phyloP scores from a whole-genome alignment of 495 filamentous ascomycete species.

The Trichoderma reesei region DNA sequence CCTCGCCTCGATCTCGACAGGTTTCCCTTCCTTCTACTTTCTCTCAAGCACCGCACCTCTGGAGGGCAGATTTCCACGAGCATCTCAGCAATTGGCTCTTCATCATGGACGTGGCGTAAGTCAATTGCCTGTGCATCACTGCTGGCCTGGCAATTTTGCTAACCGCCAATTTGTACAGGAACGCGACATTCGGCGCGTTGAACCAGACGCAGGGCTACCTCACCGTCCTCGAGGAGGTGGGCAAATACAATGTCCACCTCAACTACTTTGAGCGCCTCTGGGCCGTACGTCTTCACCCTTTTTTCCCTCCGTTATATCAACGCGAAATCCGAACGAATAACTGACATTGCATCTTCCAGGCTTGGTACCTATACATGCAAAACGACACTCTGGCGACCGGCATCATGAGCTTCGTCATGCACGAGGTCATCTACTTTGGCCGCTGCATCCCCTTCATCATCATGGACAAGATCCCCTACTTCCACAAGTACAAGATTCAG shows the following conservation, averaged over 20 bases:
- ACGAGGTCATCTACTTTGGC: constrained; percentile 90
- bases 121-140: not conserved
- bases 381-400: constrained; percentile 93
- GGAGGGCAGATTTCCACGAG: not conserved
- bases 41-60: not conserved
- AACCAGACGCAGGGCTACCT: constrained; percentile 55
- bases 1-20: too few species aligned
- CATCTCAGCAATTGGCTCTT: not conserved
- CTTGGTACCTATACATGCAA: constrained; percentile 95
- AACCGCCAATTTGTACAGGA: constrained; percentile 19
- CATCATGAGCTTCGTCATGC: constrained; percentile 93
- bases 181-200: constrained; percentile 45
- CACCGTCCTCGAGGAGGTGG: constrained; percentile 76
- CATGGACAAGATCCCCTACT: constrained; percentile 75
- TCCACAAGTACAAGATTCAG: constrained; percentile 92
- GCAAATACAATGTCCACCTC: constrained; percentile 76
- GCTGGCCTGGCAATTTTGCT: constrained; percentile 15
- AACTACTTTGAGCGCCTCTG: constrained; percentile 78
- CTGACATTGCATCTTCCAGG: constrained; percentile 21
- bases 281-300: constrained; percentile 55
- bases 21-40: not conserved
- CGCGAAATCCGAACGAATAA: not conserved
- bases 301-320: not conserved
- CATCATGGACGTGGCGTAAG: constrained; percentile 12
- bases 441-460: constrained; percentile 88